Evolutionary conservation across 2,329 filamentous ascomycete genomes (phyloP).

Genomic region (Coniochaeta sp.): DNA sequence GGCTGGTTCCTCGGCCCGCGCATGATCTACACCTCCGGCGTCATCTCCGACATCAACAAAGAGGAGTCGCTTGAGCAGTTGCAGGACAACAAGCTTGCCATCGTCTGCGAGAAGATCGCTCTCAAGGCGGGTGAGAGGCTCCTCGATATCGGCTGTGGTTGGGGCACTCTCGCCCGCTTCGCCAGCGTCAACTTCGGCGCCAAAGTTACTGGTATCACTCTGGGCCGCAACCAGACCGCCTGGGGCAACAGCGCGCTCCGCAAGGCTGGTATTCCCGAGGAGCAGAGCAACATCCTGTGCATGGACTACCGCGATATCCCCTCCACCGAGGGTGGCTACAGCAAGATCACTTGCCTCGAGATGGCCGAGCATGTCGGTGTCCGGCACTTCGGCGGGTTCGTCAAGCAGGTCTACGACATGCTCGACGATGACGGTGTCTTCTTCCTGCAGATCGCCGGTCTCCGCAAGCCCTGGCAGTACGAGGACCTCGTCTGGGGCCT

Average conservation of each 20-base stretch:
- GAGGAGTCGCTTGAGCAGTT: conserved; percentile 92
- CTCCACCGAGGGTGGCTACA: conserved; percentile 68
- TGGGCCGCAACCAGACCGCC: conserved; percentile 91
- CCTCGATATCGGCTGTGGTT: conserved; percentile 95
- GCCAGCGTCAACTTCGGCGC: conserved; percentile 88
- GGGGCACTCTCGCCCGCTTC: conserved; percentile 92
- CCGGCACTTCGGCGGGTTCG: conserved; percentile 74
- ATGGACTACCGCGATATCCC: conserved; percentile 97
- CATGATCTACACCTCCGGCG: conserved; percentile 97
- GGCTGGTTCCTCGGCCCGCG: conserved; percentile 96
- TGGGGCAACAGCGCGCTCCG: conserved; percentile 92
- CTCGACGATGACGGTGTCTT: conserved; percentile 93
- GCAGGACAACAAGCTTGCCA: conserved; percentile 93
- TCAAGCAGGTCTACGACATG: conserved; percentile 87
- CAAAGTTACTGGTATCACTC: conserved; percentile 77
- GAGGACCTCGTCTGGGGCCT: conserved; percentile 97
- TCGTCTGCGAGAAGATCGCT: conserved; percentile 93
- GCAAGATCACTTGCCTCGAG: conserved; percentile 95
- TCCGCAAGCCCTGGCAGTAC: conserved; percentile 94
- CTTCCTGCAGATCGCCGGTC: conserved; percentile 91
- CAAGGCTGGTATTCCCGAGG: conserved; percentile 72
- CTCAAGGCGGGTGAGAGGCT: conserved; percentile 74
- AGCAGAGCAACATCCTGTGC: conserved; percentile 88
- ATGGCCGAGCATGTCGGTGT: conserved; percentile 99
- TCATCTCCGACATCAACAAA: conserved; percentile 79